Base-by-base conservation (phyloP, 164 flowering plant species). In the Tetracentron sinense region DNA sequence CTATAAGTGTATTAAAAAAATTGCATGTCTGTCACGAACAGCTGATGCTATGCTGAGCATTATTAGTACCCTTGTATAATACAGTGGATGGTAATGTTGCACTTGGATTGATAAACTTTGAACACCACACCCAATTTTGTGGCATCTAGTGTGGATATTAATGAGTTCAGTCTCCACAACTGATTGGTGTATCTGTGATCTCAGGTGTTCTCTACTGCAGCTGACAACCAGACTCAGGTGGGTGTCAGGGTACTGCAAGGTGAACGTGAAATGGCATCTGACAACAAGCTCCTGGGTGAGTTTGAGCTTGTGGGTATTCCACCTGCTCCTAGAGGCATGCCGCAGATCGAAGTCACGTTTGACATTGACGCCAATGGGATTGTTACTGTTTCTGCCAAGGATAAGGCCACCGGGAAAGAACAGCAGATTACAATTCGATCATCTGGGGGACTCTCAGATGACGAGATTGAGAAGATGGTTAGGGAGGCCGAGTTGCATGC, bases 161-260 rank as follows among this genome's bases (percentile, higher is more conserved):
- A n/a, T n/a, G n/a, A n/a, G n/a, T n/a, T n/a, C 16, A 35, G 2
- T 2, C 55, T 28, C 21, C 8, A 20, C 25, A 20, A 60, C 20
- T 68, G 20, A 65, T 33, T 61, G 15, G 12, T 20, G 42, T 31
- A 56, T 4, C 31, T 27, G 19, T 55, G 23, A 23, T 68, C 42
- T n/a, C 84, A 89, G 89, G 86, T 81, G 15, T 89, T 89, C 79
- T 89, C 96, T 3, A 89, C 96, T 1, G 96, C 93, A 26, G 90
- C 93, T 33, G 96, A 89, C 64, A 88, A 88, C 58, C 90, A 88
- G 71, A 88, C 90, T 46, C 89, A 84, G 48, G 92, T 87, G 33
- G 88, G 88, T 14, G 77, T 87, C 70, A 77, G 81, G 73, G 92
- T 87, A 14, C 66, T 85, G 19, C 90, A 87, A 74, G 90, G 92